Conservation (phyloP, 2,329 filamentous ascomycete species). For the Teratosphaeria zuluensis region DNA sequence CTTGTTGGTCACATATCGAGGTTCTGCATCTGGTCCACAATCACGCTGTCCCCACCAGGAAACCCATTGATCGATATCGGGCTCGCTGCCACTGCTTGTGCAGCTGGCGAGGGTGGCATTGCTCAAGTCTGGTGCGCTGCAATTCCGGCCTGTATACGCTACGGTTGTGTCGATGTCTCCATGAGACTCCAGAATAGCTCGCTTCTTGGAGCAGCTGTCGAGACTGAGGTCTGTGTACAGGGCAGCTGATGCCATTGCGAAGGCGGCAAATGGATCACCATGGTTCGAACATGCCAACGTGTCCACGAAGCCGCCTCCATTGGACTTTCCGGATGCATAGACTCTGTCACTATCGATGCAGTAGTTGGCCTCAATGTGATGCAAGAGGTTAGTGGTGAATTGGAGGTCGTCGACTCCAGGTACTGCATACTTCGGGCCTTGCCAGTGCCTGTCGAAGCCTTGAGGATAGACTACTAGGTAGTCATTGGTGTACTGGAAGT, state of each 20-base stretch:
- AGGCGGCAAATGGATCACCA: constrained; percentile 38
- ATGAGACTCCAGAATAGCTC: constrained; percentile 37
- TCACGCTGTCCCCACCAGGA: constrained; percentile 30
- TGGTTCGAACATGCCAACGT: constrained; percentile 38
- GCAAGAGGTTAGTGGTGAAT: constrained; percentile 37
- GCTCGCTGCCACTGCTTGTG: constrained; percentile 13
- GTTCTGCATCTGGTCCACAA: constrained; percentile 18
- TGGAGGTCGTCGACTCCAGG: constrained; percentile 31
- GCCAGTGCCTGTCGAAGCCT: constrained; percentile 30
- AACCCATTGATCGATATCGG: constrained; percentile 24
- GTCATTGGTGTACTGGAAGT: constrained; percentile 37
- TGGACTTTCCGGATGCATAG: constrained; percentile 44
- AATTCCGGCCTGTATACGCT: constrained; percentile 20
- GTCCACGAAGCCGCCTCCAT: constrained; percentile 42
- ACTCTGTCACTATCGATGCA: constrained; percentile 38
- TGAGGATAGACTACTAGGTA: constrained; percentile 40
- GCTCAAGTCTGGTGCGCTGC: background rate
- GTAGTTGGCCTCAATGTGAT: constrained; percentile 30
- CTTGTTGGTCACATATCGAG: constrained; percentile 2
- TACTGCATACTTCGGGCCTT: constrained; percentile 32
- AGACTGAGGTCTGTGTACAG: constrained; percentile 29
- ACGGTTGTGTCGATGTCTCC: constrained; percentile 34
- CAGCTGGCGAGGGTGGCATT: background rate
- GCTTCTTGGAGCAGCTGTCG: constrained; percentile 18
- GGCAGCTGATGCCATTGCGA: constrained; percentile 40